Conservation (phyloP, 2,329 filamentous ascomycete genomes). For the Cercospora janseana region DNA sequence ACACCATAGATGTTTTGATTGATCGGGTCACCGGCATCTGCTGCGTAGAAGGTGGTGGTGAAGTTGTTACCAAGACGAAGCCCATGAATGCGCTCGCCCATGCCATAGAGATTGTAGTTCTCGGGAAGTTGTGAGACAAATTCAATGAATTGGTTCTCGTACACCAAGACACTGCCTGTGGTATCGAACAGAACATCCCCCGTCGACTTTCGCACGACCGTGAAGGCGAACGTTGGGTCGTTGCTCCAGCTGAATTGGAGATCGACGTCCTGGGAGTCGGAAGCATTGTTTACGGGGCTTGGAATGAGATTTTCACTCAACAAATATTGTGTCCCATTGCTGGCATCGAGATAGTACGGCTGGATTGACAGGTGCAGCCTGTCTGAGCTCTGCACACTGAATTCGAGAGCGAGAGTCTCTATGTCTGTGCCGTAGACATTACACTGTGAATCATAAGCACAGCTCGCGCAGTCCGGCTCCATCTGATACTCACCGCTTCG, state of each 20-base stretch:
- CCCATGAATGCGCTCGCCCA: slow-evolving; percentile 71
- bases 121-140: slow-evolving; percentile 65
- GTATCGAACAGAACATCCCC: slow-evolving; percentile 70
- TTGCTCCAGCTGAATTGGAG: slow-evolving; percentile 57
- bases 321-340: slow-evolving; percentile 51
- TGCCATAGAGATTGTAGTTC: slow-evolving; percentile 69
- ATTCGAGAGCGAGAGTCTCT: slow-evolving; percentile 61
- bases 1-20: slow-evolving; percentile 70
- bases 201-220: slow-evolving; percentile 56
- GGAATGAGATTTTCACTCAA: slow-evolving; percentile 63
- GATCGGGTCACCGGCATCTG: slow-evolving; percentile 65
- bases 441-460: slow-evolving; percentile 43
- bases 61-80: slow-evolving; percentile 70
- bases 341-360: slow-evolving; percentile 57
- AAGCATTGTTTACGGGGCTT: slow-evolving; percentile 50
- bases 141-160: slow-evolving; percentile 75
- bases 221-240: slow-evolving; percentile 57
- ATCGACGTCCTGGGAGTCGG: slow-evolving; percentile 45
- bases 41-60: slow-evolving; percentile 66
- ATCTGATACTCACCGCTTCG: slow-evolving; percentile 36
- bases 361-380: slow-evolving; percentile 69
- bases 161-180: slow-evolving; percentile 62
- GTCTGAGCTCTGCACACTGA: slow-evolving; percentile 54
- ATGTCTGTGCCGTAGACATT: slow-evolving; percentile 78
- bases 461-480: not conserved